These are phyloP conservation scores for Myochromella boudieri DNA, from an alignment of 768 basidiomycete genomes.

Conservation along the genomic window DNA sequence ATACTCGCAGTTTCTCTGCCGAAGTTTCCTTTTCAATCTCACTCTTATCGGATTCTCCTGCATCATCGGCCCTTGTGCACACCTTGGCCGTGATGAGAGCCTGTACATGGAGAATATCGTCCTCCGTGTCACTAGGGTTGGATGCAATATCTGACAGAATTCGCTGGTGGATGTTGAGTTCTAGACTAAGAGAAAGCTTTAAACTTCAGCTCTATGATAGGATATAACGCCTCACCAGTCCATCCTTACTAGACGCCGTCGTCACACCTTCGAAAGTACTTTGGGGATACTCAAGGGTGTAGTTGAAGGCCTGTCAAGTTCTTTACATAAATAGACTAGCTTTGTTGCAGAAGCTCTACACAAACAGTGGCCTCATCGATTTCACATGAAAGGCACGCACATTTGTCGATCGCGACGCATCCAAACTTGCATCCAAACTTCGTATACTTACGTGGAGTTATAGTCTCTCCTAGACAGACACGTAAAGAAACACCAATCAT, in stretches of 20 bases:
- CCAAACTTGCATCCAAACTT: too few species aligned
- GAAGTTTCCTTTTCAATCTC: constrained; percentile 25
- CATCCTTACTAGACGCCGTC: too few species aligned
- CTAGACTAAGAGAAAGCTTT: too few species aligned
- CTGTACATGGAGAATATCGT: constrained; percentile 47
- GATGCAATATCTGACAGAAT: constrained; percentile 75
- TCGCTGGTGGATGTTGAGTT: constrained; percentile 74
- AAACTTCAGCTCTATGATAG: too few species aligned
- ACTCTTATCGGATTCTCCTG: constrained; percentile 27
- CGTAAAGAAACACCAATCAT: not conserved
- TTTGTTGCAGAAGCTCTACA: not conserved
- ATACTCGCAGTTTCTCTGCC: constrained; percentile 38
- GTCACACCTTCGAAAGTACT: not conserved
- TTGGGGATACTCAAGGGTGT: too few species aligned
- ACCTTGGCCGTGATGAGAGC: constrained; percentile 64
- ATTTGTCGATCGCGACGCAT: too few species aligned
- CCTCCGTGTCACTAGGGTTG: constrained; percentile 47
- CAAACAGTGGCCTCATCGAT: not conserved
- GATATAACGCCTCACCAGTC: constrained; percentile 60
- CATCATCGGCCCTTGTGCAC: constrained; percentile 38
- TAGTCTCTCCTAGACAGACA: not conserved
- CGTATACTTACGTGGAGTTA: not conserved
- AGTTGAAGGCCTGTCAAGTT: too few species aligned
- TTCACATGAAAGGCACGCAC: constrained; percentile 2
- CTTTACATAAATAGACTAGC: too few species aligned